Conservation (phyloP, 2,329 filamentous ascomycete genomes). For the Blastomyces silverae region DNA sequence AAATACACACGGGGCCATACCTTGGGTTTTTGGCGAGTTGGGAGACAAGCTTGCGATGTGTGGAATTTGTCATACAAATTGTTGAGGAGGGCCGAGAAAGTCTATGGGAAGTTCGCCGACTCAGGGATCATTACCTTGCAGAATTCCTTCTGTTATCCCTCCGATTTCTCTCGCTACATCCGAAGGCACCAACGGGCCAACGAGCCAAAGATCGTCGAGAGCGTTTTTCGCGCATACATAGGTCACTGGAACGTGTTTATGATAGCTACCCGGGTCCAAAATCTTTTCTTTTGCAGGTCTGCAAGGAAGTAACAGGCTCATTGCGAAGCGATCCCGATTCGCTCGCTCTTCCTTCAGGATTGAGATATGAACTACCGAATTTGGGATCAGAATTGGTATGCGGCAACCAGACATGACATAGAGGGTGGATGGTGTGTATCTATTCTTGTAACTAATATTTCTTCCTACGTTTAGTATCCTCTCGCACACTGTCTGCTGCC, state of each 20-base stretch:
- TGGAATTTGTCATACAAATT: conserved; percentile 38
- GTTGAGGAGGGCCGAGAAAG: conserved; percentile 35
- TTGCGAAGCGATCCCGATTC: conserved; percentile 34
- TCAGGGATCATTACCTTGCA: conserved; percentile 37
- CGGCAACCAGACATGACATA: background rate
- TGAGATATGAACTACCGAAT: conserved; percentile 35
- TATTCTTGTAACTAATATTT: background rate
- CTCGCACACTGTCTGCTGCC: conserved; percentile 34
- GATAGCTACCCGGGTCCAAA: conserved; percentile 38
- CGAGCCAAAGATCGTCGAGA: conserved; percentile 35
- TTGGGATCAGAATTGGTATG: conserved; percentile 36
- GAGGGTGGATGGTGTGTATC: background rate
- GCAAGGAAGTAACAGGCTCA: conserved; percentile 34
- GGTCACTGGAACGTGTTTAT: conserved; percentile 35
- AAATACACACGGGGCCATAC: conserved; percentile 33
- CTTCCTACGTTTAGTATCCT: conserved; percentile 31
- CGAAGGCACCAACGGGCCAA: conserved; percentile 31
- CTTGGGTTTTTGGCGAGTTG: conserved; percentile 38
- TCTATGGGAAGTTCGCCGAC: conserved; percentile 28
- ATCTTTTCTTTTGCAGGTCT: conserved; percentile 37
- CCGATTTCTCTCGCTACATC: conserved; percentile 37
- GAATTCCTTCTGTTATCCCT: conserved; percentile 37
- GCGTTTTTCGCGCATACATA: conserved; percentile 37
- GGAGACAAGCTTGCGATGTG: conserved; percentile 36
- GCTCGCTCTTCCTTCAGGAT: conserved; percentile 30